Base-by-base conservation (phyloP, 2,329 filamentous ascomycete genomes). In the Diaporthe sp. region DNA sequence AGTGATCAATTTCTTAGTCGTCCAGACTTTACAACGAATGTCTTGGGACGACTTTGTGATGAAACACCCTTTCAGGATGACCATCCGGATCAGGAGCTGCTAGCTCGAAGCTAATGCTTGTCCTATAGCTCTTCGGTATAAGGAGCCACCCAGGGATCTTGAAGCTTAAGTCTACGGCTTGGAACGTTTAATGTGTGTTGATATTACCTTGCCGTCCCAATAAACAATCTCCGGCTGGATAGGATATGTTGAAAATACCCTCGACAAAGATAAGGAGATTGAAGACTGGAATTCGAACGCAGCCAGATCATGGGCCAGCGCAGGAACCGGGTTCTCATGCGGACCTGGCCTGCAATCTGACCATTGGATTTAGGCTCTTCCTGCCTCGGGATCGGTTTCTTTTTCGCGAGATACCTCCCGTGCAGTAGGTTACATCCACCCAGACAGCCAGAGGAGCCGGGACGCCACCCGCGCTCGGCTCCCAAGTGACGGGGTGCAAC, bases 321-420 rank as follows among this genome's bases (percentile, higher is more conserved):
- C 17, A 9, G 10, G 39, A 65, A 17, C 27, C 17, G 30, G 27
- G 12, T 13, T 32, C 17, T 47, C 6, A 47, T 22, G 27, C 30
- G 13, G 39, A 63, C n/a, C n/a, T 61, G 35, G 15, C 13, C 55
- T 37, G 55, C 55, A n/a, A 22, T n/a, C 42, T 32, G 35, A 15
- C 39, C 4, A n/a, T 22, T 39, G 25, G 39, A 27, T 35, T 30
- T 50, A 10, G 37, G 35, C 58, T 15, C 35, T 42, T 42, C 37
- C 63, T 27, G 15, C 17, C 63, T 68, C 63, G 63, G 63, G 47
- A 53, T 68, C 63, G 47, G 63, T 68, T 68, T 68, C 63, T 68
- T 68, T 53, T 68, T 68, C 63, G 63, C 63, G 22, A 66, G 30
- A 37, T 12, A 51, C 44, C 5, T 10, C n/a, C 19, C 17, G 44